phyloP scores from a whole-genome alignment of 768 basidiomycete species.

The Tricholoma sp. region DNA sequence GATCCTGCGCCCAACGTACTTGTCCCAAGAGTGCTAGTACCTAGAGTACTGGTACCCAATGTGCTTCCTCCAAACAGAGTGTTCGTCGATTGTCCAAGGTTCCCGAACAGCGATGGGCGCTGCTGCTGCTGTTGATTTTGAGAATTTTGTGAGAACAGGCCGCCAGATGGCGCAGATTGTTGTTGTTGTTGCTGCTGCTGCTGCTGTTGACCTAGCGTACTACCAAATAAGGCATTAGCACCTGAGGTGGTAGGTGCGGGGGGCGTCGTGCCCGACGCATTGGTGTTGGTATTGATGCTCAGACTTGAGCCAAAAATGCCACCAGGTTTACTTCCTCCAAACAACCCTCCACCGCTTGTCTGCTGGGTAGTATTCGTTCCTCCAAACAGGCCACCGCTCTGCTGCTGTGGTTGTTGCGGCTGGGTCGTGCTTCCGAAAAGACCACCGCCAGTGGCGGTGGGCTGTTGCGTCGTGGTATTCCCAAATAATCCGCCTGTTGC shows the following conservation, averaged over 20 bases:
- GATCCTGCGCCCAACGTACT: slow-evolving; percentile 30
- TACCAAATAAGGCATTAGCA: slow-evolving; percentile 19
- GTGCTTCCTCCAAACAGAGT: slow-evolving; percentile 19
- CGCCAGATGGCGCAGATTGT: slow-evolving; percentile 13
- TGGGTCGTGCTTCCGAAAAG: slow-evolving; percentile 26
- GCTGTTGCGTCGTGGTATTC: slow-evolving; percentile 12
- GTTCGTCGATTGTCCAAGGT: slow-evolving; percentile 17
- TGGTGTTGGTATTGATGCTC: slow-evolving; percentile 22
- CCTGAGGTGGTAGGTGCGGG: slow-evolving; percentile 19
- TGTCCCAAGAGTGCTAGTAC: slow-evolving; percentile 22
- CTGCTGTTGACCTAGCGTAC: slow-evolving; percentile 16
- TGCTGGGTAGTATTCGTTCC: slow-evolving; percentile 5
- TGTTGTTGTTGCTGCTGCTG: slow-evolving; percentile 23
- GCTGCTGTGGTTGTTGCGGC: slow-evolving; percentile 13
- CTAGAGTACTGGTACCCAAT: too few species aligned
- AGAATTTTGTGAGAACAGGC: slow-evolving; percentile 22
- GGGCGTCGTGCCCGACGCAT: slow-evolving; percentile 23
- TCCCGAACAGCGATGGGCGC: slow-evolving; percentile 21
- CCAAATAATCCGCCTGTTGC: slow-evolving; percentile 23
- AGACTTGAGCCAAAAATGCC: slow-evolving; percentile 21
- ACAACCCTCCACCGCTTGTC: slow-evolving; percentile 8
- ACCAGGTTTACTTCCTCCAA: slow-evolving; percentile 14
- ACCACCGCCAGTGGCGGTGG: slow-evolving; percentile 12
- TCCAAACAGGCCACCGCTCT: slow-evolving; percentile 28
- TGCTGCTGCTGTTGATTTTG: slow-evolving; percentile 23